A percentile compares a stretch with the other conserved stretches of the same genome.
Conservation (phyloP, 2,329 filamentous ascomycete genomes). For the Colletotrichum sansevieriae region DNA sequence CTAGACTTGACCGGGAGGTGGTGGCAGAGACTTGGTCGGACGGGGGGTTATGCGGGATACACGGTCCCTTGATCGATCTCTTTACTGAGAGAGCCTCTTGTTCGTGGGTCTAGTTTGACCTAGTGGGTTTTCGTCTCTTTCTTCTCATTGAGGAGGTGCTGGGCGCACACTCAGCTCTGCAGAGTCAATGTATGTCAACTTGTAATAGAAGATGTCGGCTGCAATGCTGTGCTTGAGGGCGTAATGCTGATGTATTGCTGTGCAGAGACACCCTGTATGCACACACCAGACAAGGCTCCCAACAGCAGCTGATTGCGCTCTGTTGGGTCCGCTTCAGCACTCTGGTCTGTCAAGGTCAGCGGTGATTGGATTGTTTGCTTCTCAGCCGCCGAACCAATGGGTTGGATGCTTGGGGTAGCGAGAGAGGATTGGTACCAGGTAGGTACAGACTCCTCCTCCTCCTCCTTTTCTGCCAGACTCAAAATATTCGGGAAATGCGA, state of each 20-base stretch:
- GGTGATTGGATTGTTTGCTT: constrained; percentile 34
- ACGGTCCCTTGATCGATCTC: constrained; percentile 25
- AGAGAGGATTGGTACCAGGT: constrained; percentile 24
- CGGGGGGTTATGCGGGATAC: constrained; percentile 26
- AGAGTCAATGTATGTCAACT: constrained; percentile 7
- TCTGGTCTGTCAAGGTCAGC: constrained; percentile 23
- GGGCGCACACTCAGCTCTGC: constrained; percentile 30
- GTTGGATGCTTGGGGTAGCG: constrained; percentile 8
- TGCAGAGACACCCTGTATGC: constrained; percentile 4
- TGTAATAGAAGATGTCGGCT: constrained; percentile 4
- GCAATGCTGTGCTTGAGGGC: neutral
- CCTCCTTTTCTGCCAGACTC: neutral
- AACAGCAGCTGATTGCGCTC: constrained; percentile 24
- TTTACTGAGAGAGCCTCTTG: neutral
- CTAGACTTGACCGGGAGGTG: constrained; percentile 13
- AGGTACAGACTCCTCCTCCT: constrained; percentile 32
- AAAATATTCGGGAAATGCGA: constrained; percentile 4
- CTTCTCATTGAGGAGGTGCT: constrained; percentile 1
- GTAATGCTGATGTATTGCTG: constrained; percentile 8
- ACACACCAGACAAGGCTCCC: constrained; percentile 19
- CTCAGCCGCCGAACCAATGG: constrained; percentile 33
- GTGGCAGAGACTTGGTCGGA: constrained; percentile 18
- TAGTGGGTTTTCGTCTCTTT: constrained; percentile 9
- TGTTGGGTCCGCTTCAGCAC: constrained; percentile 24
- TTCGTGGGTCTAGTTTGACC: constrained; percentile 9